phyloP scores from a whole-genome alignment of 2,329 filamentous ascomycete species.

The Diaporthe ampelina region DNA sequence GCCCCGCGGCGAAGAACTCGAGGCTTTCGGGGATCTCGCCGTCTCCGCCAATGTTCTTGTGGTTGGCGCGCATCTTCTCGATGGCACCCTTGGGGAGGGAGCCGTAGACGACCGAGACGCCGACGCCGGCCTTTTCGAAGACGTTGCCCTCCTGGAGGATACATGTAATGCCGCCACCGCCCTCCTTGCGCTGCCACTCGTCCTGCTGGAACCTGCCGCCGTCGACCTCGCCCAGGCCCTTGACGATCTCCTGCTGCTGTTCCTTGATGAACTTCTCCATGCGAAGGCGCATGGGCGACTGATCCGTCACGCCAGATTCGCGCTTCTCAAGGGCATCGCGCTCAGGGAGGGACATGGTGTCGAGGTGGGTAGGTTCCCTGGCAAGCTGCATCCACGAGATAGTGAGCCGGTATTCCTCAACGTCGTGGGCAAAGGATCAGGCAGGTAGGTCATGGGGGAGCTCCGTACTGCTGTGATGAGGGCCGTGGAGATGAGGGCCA shows the following conservation, averaged over 20 bases:
- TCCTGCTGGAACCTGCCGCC: conserved; percentile 86
- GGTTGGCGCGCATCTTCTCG: conserved; percentile 92
- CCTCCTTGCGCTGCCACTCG: conserved; percentile 88
- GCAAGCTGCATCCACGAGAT: conserved; percentile 52
- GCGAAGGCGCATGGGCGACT: conserved; percentile 94
- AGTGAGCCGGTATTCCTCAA: conserved; percentile 27
- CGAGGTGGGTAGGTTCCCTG: conserved; percentile 62
- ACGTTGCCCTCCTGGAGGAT: conserved; percentile 96
- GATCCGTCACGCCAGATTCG: conserved; percentile 78
- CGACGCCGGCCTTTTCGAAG: conserved; percentile 97
- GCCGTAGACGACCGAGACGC: conserved; percentile 95
- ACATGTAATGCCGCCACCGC: conserved; percentile 93
- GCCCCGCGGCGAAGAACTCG: conserved; percentile 94
- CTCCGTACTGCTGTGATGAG: conserved; percentile 71
- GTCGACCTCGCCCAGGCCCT: conserved; percentile 86
- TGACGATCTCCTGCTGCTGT: conserved; percentile 90
- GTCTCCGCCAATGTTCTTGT: conserved; percentile 86
- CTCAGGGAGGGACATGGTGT: conserved; percentile 82
- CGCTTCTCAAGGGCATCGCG: conserved; percentile 86
- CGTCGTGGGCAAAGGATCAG: neutral
- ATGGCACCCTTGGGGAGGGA: conserved; percentile 89
- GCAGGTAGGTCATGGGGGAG: conserved; percentile 14
- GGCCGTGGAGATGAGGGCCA: conserved; percentile 66
- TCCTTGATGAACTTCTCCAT: conserved; percentile 98
- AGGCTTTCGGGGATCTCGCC: conserved; percentile 77